Base-by-base conservation (phyloP, 805 yeast genomes). In the Suhomyces pyralidae region DNA sequence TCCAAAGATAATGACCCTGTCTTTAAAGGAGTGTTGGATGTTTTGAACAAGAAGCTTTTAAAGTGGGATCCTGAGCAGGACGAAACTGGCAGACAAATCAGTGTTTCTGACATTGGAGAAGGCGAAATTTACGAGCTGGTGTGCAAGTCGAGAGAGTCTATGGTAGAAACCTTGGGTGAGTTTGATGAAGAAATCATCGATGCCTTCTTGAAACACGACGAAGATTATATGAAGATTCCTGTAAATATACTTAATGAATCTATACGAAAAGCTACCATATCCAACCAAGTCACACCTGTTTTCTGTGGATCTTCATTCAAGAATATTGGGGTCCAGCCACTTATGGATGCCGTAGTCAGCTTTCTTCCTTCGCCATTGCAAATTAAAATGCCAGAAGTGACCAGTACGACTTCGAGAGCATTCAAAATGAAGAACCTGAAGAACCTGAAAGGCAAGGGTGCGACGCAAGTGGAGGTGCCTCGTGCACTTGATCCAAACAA, bases 261-360 rank as follows among this genome's bases (percentile, higher is more conserved):
- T 0, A 77, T 94, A 7, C 74, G 88, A 49, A 72, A 70, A 22
- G 83, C 88, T 2, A 88, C 97, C 0, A 57, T 90, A 6, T 65
- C 67, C 0, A 78, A 80, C 46, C 67, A 71, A 38, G 77, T 89
- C 1, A 80, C 86, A 0, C 97, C 99, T 0, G 88, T 94, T 0
- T 70, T 92, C 36, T 91, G 97, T 68, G 99, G 99, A 10, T 88
- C 97, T 1, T 88, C 97, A 51, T 94, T 93, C 70, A 81, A 79
- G 58, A 93, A 93, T 66, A 88, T 93, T 45, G 99, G 99, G 24
- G 96, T 94, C 2, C 98, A 94, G 65, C 97, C 98, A 1, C 72
- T 94, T 47, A 70, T 94, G 69, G 97, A 93, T 68, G 92, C 96
- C 0, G 80, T 92, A 10, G 80, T 83, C 1, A 80, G 81, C 51